phyloP scores from a whole-genome alignment of 129 eudicot species.

The Oenanthe sinensis region DNA sequence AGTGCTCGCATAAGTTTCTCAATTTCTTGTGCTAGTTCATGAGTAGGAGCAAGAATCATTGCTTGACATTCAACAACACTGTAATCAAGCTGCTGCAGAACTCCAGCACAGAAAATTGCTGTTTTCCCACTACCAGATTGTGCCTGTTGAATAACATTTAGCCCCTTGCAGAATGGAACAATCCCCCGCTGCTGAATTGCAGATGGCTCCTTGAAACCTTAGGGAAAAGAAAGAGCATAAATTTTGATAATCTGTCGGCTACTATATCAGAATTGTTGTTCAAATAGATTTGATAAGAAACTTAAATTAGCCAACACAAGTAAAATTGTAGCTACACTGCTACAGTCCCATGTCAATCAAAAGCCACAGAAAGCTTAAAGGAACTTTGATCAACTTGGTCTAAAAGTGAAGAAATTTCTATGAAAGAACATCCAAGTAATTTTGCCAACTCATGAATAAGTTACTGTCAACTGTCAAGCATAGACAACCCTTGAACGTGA shows the following conservation, averaged over 20 bases:
- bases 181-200: slow-evolving; percentile 22
- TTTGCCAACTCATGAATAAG: background rate
- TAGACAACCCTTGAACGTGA: background rate
- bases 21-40: slow-evolving; percentile 26
- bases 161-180: slow-evolving; percentile 24
- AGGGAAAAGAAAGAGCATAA: background rate
- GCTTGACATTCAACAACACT: slow-evolving; percentile 20
- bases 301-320: background rate
- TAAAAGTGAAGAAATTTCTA: too few relatives aligned
- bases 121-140: slow-evolving; percentile 25
- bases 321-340: background rate
- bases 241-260: background rate
- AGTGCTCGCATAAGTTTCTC: slow-evolving; percentile 25
- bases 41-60: slow-evolving; percentile 19
- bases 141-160: slow-evolving; percentile 26
- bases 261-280: background rate
- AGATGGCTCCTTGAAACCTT: slow-evolving; percentile 25
- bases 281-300: background rate
- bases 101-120: slow-evolving; percentile 20
- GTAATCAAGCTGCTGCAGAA: slow-evolving; percentile 24
- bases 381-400: background rate
- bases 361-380: background rate
- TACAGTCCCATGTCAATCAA: background rate
- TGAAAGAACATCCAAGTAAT: background rate
- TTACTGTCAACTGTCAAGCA: background rate